Evolutionary conservation across 192 early-diverging fungal species (phyloP), one percentile per base, ranked within the genome.

Genomic region (Rhizophagus sp.): DNA sequence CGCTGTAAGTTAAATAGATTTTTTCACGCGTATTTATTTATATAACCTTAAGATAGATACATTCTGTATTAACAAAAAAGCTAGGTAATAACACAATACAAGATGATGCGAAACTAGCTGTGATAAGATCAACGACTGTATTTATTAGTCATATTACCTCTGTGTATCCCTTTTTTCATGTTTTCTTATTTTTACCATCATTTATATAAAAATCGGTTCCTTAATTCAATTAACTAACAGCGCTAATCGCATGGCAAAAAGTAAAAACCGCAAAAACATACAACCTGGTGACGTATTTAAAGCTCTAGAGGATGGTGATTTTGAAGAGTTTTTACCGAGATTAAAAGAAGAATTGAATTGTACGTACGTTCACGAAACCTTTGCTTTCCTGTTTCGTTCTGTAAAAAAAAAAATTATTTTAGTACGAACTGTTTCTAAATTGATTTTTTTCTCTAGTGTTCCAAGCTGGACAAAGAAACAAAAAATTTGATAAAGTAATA

Each of bases 251-350:
- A 41, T 70, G 17, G 30, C 68, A 34, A 70, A 70, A 70, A 41
- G 36, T 70, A 70, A 70, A 10, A 70, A 70, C 13, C 68, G 34
- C 44, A 70, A 70, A 70, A 70, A 39, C 22, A 70, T 70, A 39
- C 68, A 70, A 70, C 30, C 68, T n/a, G 68, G 22, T 24, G 68
- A 70, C 22, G 36, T 70, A 70, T 70, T 70, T 44, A 39, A 41
- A 10, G 68, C 68, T 19, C 6, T 70, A 70, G 36, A 70, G 36
- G 22, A 70, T 9, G 33, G 39, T 41, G 68, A 70, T 17, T 41
- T 70, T n/a, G 68, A 70, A 10, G 68, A 70, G 9, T 70, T 70
- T n/a, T 70, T 70, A 70, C 68, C 68, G 34, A 70, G 34, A 36
- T 44, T 70, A n/a, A 41, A 70, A 70, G 34, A n/a, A 39, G 68